These are phyloP conservation scores for Digitaria exilis DNA, from an alignment of 202 grass and related monocot genomes.

Conservation along the genomic window DNA sequence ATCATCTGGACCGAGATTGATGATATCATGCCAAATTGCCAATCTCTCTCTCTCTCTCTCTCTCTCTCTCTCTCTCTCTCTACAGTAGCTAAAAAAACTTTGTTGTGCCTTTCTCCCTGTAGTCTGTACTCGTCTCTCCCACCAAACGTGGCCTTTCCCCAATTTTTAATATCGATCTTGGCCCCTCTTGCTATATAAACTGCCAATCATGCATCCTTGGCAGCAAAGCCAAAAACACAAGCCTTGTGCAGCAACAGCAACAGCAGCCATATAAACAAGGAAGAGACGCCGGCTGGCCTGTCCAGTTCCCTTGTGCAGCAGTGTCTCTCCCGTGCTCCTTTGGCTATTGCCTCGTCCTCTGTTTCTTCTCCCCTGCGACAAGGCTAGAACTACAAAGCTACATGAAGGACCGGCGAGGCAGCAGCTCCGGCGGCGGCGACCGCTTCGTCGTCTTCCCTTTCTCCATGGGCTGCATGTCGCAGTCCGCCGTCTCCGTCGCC, in stretches of 20 bases:
- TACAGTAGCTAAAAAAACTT: neutral
- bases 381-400: neutral
- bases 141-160: slow-evolving; percentile 40
- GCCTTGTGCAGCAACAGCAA: too few species aligned
- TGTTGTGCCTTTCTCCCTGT: slow-evolving; percentile 25
- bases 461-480: slow-evolving; percentile 76
- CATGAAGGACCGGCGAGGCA: slow-evolving; percentile 63
- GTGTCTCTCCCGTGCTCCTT: too few species aligned
- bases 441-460: slow-evolving; percentile 63
- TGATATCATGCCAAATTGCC: slow-evolving; percentile 7
- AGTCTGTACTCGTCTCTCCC: neutral
- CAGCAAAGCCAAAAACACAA: slow-evolving; percentile 38
- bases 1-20: slow-evolving; percentile 5
- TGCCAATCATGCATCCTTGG: slow-evolving; percentile 46
- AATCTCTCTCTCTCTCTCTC: neutral
- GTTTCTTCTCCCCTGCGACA: neutral
- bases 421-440: slow-evolving; percentile 34
- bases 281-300: too few species aligned
- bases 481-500: slow-evolving; percentile 53
- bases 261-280: too few species aligned
- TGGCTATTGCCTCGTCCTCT: too few species aligned
- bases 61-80: too few species aligned
- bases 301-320: too few species aligned
- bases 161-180: neutral
- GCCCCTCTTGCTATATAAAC: slow-evolving; percentile 25